phyloP scores from a whole-genome alignment of 768 basidiomycete genomes.

The Naganishia friedmannii region DNA sequence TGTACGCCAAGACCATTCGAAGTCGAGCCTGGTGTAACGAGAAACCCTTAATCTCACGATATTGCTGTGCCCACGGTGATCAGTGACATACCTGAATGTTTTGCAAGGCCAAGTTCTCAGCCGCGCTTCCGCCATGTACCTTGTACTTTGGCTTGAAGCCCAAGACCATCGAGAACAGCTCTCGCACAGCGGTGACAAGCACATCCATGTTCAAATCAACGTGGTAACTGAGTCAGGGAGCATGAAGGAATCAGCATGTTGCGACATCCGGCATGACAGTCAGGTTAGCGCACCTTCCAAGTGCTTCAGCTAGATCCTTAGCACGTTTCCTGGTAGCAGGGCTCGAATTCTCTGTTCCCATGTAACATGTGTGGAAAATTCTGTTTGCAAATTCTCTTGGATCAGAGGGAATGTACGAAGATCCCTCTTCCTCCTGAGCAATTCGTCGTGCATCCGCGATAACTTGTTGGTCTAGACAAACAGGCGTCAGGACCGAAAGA shows the following conservation, averaged over 20 bases:
- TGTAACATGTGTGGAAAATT: slow-evolving; percentile 96
- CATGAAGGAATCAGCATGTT: neutral
- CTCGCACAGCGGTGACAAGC: slow-evolving; percentile 76
- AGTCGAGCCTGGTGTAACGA: slow-evolving; percentile 65
- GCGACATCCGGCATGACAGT: neutral
- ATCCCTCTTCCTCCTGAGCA: slow-evolving; percentile 74
- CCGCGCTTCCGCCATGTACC: slow-evolving; percentile 75
- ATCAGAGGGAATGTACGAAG: slow-evolving; percentile 78
- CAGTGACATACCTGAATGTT: slow-evolving; percentile 73
- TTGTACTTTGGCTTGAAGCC: slow-evolving; percentile 70
- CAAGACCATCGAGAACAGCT: slow-evolving; percentile 80
- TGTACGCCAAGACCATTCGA: slow-evolving; percentile 88
- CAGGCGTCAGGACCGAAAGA: slow-evolving; percentile 23
- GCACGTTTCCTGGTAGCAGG: slow-evolving; percentile 79
- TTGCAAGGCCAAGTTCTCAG: slow-evolving; percentile 93
- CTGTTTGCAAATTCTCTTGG: slow-evolving; percentile 78
- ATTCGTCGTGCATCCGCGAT: slow-evolving; percentile 88
- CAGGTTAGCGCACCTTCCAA: slow-evolving; percentile 69
- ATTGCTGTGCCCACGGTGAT: neutral
- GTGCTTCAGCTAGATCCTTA: slow-evolving; percentile 77
- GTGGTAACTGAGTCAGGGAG: slow-evolving; percentile 66
- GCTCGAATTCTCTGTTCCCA: slow-evolving; percentile 97
- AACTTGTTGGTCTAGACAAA: slow-evolving; percentile 68
- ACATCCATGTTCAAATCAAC: slow-evolving; percentile 93
- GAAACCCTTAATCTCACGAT: neutral